phyloP scores from a whole-genome alignment of 2,329 filamentous ascomycete genomes.

The Paecilomyces dactylethromorphus region DNA sequence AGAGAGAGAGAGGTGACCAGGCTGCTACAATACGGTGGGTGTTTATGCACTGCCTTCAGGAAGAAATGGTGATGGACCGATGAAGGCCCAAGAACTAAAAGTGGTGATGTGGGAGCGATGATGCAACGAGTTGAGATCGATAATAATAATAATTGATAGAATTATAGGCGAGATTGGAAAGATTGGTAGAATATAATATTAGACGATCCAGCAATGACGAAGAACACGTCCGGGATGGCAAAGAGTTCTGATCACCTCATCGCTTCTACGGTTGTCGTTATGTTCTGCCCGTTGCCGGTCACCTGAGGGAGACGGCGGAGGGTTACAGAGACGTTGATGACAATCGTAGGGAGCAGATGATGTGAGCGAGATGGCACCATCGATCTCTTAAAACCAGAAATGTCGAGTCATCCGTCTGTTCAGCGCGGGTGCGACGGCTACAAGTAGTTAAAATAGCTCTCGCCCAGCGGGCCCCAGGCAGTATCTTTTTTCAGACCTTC shows the following conservation, averaged over 20 bases:
- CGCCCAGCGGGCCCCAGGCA: neutral
- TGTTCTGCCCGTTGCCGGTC: neutral
- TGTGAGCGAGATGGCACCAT: neutral
- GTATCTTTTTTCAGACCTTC: neutral
- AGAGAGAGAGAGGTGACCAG: constrained; percentile 3
- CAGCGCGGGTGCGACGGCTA: neutral
- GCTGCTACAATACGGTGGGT: neutral
- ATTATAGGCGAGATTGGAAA: neutral
- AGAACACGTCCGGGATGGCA: neutral
- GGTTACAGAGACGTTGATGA: neutral
- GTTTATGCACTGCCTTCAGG: neutral
- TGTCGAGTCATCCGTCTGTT: neutral
- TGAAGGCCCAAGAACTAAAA: neutral
- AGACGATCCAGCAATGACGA: neutral
- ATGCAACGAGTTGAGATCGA: neutral
- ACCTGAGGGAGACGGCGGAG: neutral
- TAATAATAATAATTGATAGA: neutral
- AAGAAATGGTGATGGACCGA: neutral
- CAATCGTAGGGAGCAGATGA: neutral
- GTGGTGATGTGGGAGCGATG: neutral
- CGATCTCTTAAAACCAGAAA: neutral
- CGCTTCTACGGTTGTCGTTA: neutral
- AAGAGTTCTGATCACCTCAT: neutral
- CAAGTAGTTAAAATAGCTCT: neutral
- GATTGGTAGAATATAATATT: neutral